Conservation (phyloP, 345 rosid genomes). For the Eucalyptus regnans region DNA sequence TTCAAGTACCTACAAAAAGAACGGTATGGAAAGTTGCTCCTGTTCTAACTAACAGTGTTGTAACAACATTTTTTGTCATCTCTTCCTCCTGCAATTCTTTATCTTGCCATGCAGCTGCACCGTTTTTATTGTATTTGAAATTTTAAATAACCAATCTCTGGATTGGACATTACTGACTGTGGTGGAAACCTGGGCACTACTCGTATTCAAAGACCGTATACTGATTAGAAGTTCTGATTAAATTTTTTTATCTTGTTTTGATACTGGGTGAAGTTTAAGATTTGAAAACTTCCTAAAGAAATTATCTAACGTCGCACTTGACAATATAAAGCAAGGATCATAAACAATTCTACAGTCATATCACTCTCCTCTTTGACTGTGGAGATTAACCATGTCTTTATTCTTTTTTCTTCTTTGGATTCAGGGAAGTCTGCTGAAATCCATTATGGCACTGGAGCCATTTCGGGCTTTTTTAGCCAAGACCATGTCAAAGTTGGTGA, state of each 20-base stretch:
- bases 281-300: background rate
- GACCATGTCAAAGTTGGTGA: constrained; percentile 55
- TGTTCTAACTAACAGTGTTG: background rate
- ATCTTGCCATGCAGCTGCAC: background rate
- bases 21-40: constrained; percentile 28
- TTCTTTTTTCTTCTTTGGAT: background rate
- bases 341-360: background rate
- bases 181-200: background rate
- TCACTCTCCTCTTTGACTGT: background rate
- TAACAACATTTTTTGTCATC: background rate
- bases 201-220: background rate
- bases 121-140: background rate
- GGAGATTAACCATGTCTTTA: background rate
- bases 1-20: constrained; percentile 61
- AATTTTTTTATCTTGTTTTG: background rate
- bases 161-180: background rate
- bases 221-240: background rate
- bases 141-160: background rate
- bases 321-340: background rate
- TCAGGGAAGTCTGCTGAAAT: constrained; percentile 76
- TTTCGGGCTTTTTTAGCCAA: constrained; percentile 51
- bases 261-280: background rate
- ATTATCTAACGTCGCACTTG: background rate
- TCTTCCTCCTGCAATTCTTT: background rate
- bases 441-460: constrained; percentile 66